phyloP scores from a whole-genome alignment of 116 monocot genomes.

The Thalassia testudinum region DNA sequence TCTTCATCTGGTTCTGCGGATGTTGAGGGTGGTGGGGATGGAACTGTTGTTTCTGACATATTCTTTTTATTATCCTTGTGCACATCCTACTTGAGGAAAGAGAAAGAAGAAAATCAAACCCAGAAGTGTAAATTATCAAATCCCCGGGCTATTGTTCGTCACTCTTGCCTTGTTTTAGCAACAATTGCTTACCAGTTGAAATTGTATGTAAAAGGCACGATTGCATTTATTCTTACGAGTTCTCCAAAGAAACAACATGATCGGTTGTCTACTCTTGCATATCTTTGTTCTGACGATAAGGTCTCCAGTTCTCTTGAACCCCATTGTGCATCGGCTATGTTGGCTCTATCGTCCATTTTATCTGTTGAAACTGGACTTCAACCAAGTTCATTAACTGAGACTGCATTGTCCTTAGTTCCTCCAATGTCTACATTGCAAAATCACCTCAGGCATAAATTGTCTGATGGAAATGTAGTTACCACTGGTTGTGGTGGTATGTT shows the following conservation, averaged over 20 bases:
- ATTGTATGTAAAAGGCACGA: slow-evolving; percentile 25
- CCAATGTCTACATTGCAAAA: slow-evolving; percentile 59
- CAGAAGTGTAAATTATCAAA: slow-evolving; percentile 72
- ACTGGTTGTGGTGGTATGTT: slow-evolving; percentile 16
- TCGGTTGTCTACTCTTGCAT: slow-evolving; percentile 68
- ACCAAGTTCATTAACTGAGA: slow-evolving; percentile 25
- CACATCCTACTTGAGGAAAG: slow-evolving; percentile 64
- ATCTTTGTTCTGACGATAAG: slow-evolving; percentile 54
- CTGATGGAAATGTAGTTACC: slow-evolving; percentile 28
- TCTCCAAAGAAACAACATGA: slow-evolving; percentile 66
- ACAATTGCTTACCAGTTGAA: slow-evolving; percentile 51
- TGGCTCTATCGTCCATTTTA: slow-evolving; percentile 66
- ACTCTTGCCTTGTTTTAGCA: slow-evolving; percentile 70
- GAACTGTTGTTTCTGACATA: slow-evolving; percentile 59
- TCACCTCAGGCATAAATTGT: slow-evolving; percentile 34
- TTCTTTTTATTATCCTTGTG: slow-evolving; percentile 55
- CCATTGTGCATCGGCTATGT: slow-evolving; percentile 78
- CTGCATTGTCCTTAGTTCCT: slow-evolving; percentile 55
- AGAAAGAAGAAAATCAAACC: slow-evolving; percentile 38
- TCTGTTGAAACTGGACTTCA: slow-evolving; percentile 35
- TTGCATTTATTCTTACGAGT: slow-evolving; percentile 47
- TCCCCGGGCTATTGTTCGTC: slow-evolving; percentile 53
- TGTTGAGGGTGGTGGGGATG: slow-evolving; percentile 54
- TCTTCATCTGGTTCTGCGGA: slow-evolving; percentile 23
- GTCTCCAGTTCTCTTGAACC: slow-evolving; percentile 38